Conservation (phyloP, 257 asterid genomes). For the Solanum tacnaense region DNA sequence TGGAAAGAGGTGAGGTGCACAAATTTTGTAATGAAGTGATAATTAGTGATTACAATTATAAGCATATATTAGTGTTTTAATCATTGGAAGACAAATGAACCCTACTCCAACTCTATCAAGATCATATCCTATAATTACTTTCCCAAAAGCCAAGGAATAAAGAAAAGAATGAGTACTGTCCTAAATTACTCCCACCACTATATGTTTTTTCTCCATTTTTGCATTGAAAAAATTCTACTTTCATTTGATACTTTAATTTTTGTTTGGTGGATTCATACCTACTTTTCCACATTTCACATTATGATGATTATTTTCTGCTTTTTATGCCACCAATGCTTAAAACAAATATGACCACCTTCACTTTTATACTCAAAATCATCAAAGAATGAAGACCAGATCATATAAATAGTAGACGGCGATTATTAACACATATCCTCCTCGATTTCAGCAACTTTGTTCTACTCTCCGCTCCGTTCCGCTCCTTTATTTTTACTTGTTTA, state of each 20-base stretch:
- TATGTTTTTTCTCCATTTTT: neutral
- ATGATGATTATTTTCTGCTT: neutral
- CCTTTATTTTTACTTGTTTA: too few relatives aligned
- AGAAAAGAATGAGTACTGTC: slow-evolving; percentile 14
- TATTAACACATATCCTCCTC: neutral
- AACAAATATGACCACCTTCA: neutral
- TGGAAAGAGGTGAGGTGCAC: neutral
- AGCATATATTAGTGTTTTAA: slow-evolving; percentile 10
- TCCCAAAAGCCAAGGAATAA: slow-evolving; percentile 15
- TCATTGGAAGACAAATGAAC: slow-evolving; percentile 23
- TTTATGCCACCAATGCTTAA: neutral
- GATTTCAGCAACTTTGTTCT: neutral
- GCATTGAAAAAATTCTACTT: neutral
- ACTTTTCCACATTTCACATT: slow-evolving; percentile 1
- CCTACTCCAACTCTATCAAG: slow-evolving; percentile 14
- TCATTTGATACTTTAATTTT: neutral
- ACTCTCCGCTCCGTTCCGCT: neutral
- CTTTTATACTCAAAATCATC: neutral
- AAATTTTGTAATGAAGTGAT: neutral
- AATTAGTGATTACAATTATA: neutral
- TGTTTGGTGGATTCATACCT: neutral
- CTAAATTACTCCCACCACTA: neutral
- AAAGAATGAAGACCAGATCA: neutral
- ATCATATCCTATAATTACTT: neutral
- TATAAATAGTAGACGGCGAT: neutral